These are phyloP conservation scores for Lasiodiplodia hormozganensis DNA, from an alignment of 2,329 filamentous ascomycete genomes.

Conservation along the genomic window DNA sequence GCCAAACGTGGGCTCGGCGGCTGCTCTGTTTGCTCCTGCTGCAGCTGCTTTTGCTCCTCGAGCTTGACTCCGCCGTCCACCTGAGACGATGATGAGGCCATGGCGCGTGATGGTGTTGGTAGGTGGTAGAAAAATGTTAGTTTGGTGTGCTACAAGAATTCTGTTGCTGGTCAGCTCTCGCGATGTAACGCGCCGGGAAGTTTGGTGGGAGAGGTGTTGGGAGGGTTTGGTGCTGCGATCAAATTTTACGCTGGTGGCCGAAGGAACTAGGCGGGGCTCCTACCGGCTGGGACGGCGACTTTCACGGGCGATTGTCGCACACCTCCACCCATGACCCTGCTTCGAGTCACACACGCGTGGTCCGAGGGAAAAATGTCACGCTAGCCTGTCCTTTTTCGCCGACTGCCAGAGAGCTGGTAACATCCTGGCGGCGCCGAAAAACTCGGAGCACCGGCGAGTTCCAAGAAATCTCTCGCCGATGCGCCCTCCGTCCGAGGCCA, in stretches of 20 bases:
- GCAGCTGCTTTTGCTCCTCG: conserved; percentile 8
- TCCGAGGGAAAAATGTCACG: background rate
- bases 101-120: background rate
- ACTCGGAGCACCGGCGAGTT: background rate
- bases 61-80: conserved; percentile 29
- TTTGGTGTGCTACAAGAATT: background rate
- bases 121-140: background rate
- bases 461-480: background rate
- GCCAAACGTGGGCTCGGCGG: conserved; percentile 15
- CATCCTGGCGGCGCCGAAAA: background rate
- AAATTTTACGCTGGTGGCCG: background rate
- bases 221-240: background rate
- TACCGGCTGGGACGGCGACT: conserved; percentile 11
- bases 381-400: background rate
- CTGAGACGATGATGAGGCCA: conserved; percentile 28
- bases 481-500: background rate
- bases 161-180: conserved; percentile 14
- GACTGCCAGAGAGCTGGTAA: background rate
- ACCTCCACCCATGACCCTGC: background rate
- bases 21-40: conserved; percentile 4
- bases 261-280: background rate
- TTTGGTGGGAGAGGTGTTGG: background rate
- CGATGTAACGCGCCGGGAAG: background rate
- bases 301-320: background rate
- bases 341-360: background rate